Base-by-base conservation (phyloP, 2,329 filamentous ascomycete genomes). In the Penicillium sclerotiorum region DNA sequence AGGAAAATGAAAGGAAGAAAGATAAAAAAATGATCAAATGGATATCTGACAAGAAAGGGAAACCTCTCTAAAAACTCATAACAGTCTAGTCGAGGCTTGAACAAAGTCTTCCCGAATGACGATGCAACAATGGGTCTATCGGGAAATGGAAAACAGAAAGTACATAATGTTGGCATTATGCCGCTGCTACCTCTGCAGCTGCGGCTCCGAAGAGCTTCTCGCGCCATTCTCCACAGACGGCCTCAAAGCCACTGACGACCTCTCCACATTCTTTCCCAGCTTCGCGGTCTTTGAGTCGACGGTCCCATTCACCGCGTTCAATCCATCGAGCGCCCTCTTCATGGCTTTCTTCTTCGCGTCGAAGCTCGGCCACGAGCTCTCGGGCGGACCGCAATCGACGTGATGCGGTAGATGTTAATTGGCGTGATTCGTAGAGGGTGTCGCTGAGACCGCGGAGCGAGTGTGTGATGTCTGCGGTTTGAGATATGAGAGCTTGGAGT, bases 161-260 rank as follows among this genome's bases (percentile, higher is more conserved):
- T 9, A 25, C 49, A 32, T 39, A 37, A 55, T 33, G 32, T 8
- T 30, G 39, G 18, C 18, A 20, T 60, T 52, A 70, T 46, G 63
- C 64, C 44, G 68, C 66, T 28, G 62, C 66, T 21, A 64, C 61
- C 54, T 69, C 66, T 15, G 68, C 56, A 47, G 61, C 66, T n/a
- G 68, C 56, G 47, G 61, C 59, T n/a, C 72, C 85, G 52, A 91
- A 80, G 40, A 95, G 73, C 59, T 88, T 83, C 64, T 86, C 84
- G 66, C 92, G 83, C 88, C 92, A 94, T 49, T 84, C 82, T 49
- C 92, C 87, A 73, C 91, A 96, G 1, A 93, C 86, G 66, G 91
- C 87, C 70, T 96, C 93, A 64, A 99, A 97, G 0, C 94, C 94
- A 38, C 87, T 87, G 27, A 96, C 86, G 1, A 99, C 92, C 53